Percentiles rank a stretch among this genome's conserved stretches.
phyloP scores from a whole-genome alignment of 1,284 basidiomycete genomes.

The Moesziomyces sp. region DNA sequence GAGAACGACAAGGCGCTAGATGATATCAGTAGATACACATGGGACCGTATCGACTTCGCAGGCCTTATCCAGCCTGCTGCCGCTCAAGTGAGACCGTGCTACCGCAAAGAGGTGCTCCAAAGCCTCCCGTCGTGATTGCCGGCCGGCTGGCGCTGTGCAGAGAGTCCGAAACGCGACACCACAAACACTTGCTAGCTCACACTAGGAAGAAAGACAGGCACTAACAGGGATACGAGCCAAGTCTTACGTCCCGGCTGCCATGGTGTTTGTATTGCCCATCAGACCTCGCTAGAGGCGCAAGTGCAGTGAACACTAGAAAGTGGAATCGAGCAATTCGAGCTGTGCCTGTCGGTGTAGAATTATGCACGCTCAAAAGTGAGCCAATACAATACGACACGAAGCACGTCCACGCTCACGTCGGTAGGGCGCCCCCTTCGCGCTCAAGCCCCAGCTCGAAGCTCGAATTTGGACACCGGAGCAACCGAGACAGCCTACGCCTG shows the following conservation, averaged over 20 bases:
- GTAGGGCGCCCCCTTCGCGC: too few species aligned
- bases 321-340: slow-evolving; percentile 2
- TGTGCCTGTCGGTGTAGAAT: neutral
- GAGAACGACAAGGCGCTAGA: too few species aligned
- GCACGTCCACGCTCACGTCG: slow-evolving; percentile 11
- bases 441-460: neutral
- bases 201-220: too few species aligned
- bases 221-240: slow-evolving; percentile 2
- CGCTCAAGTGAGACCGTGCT: too few species aligned
- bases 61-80: too few species aligned
- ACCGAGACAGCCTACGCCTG: neutral
- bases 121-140: too few species aligned
- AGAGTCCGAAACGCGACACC: too few species aligned
- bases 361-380: slow-evolving; percentile 16
- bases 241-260: neutral
- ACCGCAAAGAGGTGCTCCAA: too few species aligned
- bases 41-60: too few species aligned
- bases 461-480: neutral
- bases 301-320: neutral
- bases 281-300: neutral
- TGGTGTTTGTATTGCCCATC: slow-evolving; percentile 7
- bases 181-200: too few species aligned
- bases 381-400: slow-evolving; percentile 24
- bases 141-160: too few species aligned
- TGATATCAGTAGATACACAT: too few species aligned